Evolutionary conservation across 768 basidiomycete species (phyloP), one percentile per base, ranked within the genome.

Genomic region (Rhodocollybia butyracea): DNA sequence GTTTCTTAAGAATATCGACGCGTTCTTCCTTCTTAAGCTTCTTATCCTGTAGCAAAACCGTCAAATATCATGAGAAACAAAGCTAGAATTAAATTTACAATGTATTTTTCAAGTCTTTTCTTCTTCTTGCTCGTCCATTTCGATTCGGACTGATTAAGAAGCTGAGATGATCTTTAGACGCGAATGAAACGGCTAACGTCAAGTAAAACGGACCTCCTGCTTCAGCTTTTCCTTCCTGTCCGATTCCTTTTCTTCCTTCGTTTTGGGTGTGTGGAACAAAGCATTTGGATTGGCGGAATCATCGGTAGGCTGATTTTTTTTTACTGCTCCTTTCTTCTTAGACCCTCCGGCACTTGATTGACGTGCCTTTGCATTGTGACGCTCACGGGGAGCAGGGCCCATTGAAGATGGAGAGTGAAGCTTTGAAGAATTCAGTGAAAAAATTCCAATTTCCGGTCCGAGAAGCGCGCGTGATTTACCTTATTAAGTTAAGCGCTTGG

Each of bases 1-100:
- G 76, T 67, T 90, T 93, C 60, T 91, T 83, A 53, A 96, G 85
- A 13, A 97, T 77, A 19, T 77, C 68, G 3, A 83, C 64, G 42
- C 94, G 82, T 58, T 92, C 91, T 64, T 97, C 94, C 67, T 94
- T 91, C 71, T 89, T 92, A 46, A 96, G 73, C 70, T 95, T 95
- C 73, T 94, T 94, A 47, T 92, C 89, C 92, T 94, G 59, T 46
- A 55, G 39, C 27, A 51, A 58, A 11, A 57, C 57, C 11, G 57
- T 30, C 50, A 21, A 30, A 50, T 53, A 26, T 15, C 6, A 46
- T 51, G 12, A 34, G 39, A 38, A 11, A 3, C 41, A 34, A n/a
- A 39, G 10, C 8, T 45, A 19, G 34, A 40, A 12, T 3, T 21
- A 71, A 87, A 63, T n/a, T n/a, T 54, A 92, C 93, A 63, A 98